Evolutionary conservation across 257 asterid species (phyloP).

Genomic region (Hygrophila difformis): DNA sequence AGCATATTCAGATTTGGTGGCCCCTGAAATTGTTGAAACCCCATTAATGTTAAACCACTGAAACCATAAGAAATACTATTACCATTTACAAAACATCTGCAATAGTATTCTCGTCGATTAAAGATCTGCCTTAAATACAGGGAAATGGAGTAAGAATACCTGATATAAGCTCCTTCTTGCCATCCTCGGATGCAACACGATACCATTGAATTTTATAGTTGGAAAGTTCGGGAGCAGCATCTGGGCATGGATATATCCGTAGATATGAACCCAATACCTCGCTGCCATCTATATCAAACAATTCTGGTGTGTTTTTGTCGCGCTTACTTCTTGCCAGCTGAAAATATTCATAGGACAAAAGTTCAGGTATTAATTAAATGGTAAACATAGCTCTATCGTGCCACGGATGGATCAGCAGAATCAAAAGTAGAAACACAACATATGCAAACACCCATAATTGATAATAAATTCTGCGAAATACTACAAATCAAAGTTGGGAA

Average conservation of each 20-base stretch:
- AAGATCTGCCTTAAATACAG: too few species aligned
- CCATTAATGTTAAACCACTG: neutral
- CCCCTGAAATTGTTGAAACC: conserved; percentile 34
- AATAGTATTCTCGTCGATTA: neutral
- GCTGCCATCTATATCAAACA: conserved; percentile 56
- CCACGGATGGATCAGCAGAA: too few species aligned
- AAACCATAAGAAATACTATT: neutral
- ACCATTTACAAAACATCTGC: neutral
- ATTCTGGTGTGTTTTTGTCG: conserved; percentile 19
- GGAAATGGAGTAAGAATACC: conserved; percentile 23
- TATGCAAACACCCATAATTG: neutral
- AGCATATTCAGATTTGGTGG: conserved; percentile 61
- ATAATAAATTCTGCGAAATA: neutral
- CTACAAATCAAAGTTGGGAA: neutral
- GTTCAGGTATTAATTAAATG: too few species aligned
- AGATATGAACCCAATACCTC: conserved; percentile 62
- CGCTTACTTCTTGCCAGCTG: conserved; percentile 58
- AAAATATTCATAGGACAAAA: conserved; percentile 7
- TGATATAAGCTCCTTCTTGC: conserved; percentile 54
- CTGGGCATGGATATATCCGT: conserved; percentile 38
- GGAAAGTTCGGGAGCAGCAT: conserved; percentile 37
- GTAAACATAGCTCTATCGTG: too few species aligned
- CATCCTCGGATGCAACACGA: conserved; percentile 45
- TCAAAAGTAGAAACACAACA: neutral
- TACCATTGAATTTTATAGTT: conserved; percentile 55